Base-by-base conservation (phyloP, 108 stramenopile genomes). In the Skeletonema marinoi region DNA sequence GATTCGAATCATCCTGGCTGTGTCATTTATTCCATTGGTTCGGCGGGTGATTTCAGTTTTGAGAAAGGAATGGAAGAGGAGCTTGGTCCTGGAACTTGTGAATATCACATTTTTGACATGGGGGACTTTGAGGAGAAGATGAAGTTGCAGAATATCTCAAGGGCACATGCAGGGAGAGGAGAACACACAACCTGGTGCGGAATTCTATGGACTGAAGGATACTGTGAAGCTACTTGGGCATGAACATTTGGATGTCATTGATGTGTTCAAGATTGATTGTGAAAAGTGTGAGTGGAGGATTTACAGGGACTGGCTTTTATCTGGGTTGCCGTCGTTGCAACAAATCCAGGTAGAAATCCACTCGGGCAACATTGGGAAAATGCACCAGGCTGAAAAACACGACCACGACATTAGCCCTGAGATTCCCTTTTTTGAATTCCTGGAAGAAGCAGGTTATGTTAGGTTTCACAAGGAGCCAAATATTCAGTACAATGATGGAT, bases 311-410 rank as follows among this genome's bases (percentile, higher is more conserved):
- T 70, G 70, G 70, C 42, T 89, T 32, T 14, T 38, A 6, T 9
- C 13, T 9, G 60, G 19, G 10, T 46, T 81, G 7, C 54, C 75
- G 1, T 35, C 32, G 60, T 19, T 86, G 9, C 74, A 87, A 3
- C 89, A 89, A 60, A 85, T 89, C 66, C 63, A 84, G 60, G 73
- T 89, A 11, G 89, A 89, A 76, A 63, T 78, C 0, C 88, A 89
- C 69, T 46, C 44, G 3, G 44, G 44, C 16, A 3, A 46, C 11
- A 3, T 46, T n/a, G 16, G 11, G 1, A 41, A 41, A 12, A 41
- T 41, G 39, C 10, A 12, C 11, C 11, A 41, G 11, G 2, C 10
- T 1, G 39, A 41, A 12, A 41, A 41, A 12, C 39, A 41, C 12
- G 39, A 41, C 9, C 39, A 41, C 11, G 39, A 41, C 10, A 41